Evolutionary conservation across 164 flowering plant genomes (phyloP).

Genomic region (Magnolia officinalis): DNA sequence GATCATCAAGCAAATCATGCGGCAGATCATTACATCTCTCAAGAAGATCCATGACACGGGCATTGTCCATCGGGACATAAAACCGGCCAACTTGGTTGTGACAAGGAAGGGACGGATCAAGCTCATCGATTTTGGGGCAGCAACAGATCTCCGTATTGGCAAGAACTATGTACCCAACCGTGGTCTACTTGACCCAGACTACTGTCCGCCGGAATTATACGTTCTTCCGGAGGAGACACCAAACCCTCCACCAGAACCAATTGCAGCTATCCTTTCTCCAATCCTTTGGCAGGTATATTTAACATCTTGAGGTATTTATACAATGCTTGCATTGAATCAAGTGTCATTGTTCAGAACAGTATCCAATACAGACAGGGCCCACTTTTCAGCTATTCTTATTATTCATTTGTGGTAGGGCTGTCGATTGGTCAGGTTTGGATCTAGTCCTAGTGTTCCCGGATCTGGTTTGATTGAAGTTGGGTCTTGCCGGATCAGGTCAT

Average conservation of each 20-base stretch:
- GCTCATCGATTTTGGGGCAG: constrained; percentile 97
- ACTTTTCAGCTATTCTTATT: too few species aligned
- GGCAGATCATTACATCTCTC: constrained; percentile 84
- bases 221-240: constrained; percentile 99
- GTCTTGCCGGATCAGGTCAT: too few species aligned
- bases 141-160: constrained; percentile 91
- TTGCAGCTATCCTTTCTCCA: constrained; percentile 92
- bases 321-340: too few species aligned
- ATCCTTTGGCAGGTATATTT: constrained; percentile 80
- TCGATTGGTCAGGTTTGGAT: too few species aligned
- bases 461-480: too few species aligned
- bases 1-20: constrained; percentile 92
- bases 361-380: too few species aligned
- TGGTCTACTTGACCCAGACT: constrained; percentile 83
- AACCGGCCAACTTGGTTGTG: constrained; percentile 95
- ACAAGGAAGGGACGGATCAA: constrained; percentile 85
- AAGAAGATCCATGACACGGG: constrained; percentile 93
- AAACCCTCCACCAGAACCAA: constrained; percentile 88
- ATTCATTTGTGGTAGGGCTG: too few species aligned
- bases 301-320: background rate
- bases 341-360: too few species aligned
- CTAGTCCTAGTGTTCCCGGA: too few species aligned
- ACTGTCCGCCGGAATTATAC: constrained; percentile 89
- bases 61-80: constrained; percentile 91
- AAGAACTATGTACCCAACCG: constrained; percentile 80